A percentile compares a stretch with the other conserved stretches of the same genome.
Conservation (phyloP, 2,329 filamentous ascomycete species). For the Fusarium tjaetaba region DNA sequence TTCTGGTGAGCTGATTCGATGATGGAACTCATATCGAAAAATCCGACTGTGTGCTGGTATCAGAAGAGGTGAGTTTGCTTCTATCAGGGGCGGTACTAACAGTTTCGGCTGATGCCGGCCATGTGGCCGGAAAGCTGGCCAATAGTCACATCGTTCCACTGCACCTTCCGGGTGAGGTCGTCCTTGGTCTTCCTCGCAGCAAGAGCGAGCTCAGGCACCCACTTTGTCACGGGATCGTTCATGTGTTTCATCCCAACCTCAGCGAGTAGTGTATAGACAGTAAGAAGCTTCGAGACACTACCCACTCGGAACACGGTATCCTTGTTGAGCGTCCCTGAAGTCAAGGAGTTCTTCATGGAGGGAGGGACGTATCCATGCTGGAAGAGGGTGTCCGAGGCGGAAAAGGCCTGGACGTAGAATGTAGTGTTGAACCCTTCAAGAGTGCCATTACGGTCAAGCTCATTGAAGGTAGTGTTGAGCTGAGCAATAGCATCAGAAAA, state of each 20-base stretch:
- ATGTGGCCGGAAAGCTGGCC: not conserved
- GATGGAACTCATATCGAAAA: not conserved
- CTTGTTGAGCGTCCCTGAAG: not conserved
- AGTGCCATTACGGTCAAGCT: not conserved
- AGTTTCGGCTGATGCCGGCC: not conserved
- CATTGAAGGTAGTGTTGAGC: not conserved
- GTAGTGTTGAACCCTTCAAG: not conserved
- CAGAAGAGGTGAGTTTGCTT: not conserved
- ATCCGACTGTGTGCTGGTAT: not conserved
- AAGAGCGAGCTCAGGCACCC: constrained; percentile 10
- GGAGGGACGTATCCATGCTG: constrained; percentile 1
- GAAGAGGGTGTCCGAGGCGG: not conserved
- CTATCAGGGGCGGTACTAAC: not conserved
- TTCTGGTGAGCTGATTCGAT: not conserved
- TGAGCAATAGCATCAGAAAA: not conserved
- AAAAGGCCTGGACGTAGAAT: constrained; percentile 7
- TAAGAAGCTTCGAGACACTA: not conserved
- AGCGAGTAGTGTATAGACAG: not conserved
- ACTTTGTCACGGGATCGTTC: constrained; percentile 6
- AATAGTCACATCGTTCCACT: constrained; percentile 9
- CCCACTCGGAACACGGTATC: not conserved
- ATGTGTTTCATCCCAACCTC: constrained; percentile 6
- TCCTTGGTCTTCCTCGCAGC: not conserved
- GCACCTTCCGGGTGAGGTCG: not conserved
- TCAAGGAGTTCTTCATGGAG: not conserved